phyloP scores from a whole-genome alignment of 2,329 filamentous ascomycete species.

The Ophiostoma sp. region DNA sequence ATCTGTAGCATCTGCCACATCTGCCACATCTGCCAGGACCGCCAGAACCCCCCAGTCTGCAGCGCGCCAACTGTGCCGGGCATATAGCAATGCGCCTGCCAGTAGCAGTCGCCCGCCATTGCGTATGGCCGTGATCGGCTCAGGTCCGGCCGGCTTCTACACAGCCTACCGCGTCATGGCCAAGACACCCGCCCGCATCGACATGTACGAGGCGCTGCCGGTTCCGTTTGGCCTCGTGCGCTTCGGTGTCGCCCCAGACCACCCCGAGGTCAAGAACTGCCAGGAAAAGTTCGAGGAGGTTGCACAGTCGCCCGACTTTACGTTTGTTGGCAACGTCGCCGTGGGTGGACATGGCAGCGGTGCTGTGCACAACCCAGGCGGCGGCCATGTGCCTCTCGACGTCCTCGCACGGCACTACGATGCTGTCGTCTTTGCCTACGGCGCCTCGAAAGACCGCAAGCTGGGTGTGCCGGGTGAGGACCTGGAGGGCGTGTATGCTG shows the following conservation, averaged over 20 bases:
- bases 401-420: conserved; percentile 78
- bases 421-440: conserved; percentile 87
- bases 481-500: conserved; percentile 73
- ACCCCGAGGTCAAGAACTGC: conserved; percentile 99
- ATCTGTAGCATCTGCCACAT: neutral
- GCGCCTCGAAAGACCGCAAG: conserved; percentile 74
- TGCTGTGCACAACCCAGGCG: conserved; percentile 33
- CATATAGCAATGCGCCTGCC: neutral
- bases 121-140: conserved; percentile 83
- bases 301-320: conserved; percentile 73
- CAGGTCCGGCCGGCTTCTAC: conserved; percentile 94
- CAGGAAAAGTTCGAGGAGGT: conserved; percentile 90
- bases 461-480: conserved; percentile 77
- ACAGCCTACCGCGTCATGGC: conserved; percentile 79
- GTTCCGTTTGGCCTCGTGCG: conserved; percentile 89
- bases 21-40: neutral
- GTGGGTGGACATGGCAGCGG: conserved; percentile 49
- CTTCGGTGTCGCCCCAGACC: conserved; percentile 95
- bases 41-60: neutral
- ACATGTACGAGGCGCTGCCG: conserved; percentile 94
- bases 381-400: conserved; percentile 57
- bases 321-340: conserved; percentile 83
- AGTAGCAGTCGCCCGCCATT: conserved; percentile 37
- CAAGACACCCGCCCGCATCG: conserved; percentile 66
- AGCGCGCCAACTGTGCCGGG: neutral